A percentile compares a stretch with the other conserved stretches of the same genome.
These are phyloP conservation scores for Boletus subparvulus DNA, from an alignment of 768 basidiomycete genomes.

Conservation along the genomic window DNA sequence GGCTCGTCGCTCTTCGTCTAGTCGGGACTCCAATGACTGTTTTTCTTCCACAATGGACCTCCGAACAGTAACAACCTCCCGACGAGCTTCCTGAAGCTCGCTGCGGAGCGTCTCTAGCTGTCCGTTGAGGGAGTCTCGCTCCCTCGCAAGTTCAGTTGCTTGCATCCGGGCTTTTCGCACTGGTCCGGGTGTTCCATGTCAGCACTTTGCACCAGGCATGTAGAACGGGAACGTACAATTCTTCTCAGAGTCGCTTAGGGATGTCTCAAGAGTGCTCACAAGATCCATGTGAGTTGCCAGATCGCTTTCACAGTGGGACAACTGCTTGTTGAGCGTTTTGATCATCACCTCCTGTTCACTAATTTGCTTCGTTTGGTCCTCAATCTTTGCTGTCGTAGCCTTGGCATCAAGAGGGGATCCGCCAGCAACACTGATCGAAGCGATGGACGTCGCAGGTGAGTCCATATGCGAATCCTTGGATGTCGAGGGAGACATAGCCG, in stretches of 20 bases:
- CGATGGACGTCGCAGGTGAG: constrained; percentile 63
- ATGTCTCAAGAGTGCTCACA: constrained; percentile 79
- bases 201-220: constrained; percentile 1
- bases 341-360: constrained; percentile 90
- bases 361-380: constrained; percentile 71
- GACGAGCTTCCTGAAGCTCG: constrained; percentile 76
- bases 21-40: constrained; percentile 75
- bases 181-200: constrained; percentile 30
- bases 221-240: constrained; percentile 60
- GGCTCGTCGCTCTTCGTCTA: constrained; percentile 85
- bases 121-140: constrained; percentile 70
- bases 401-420: constrained; percentile 53
- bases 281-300: constrained; percentile 90
- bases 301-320: constrained; percentile 91
- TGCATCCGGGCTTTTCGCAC: constrained; percentile 95
- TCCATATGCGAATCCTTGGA: constrained; percentile 73
- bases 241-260: constrained; percentile 89
- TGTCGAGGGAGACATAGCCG: constrained; percentile 53
- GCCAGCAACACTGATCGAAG: constrained; percentile 40
- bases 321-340: constrained; percentile 89
- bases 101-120: constrained; percentile 67
- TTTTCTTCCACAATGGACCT: constrained; percentile 86
- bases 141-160: constrained; percentile 83
- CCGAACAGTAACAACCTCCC: constrained; percentile 75
- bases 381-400: constrained; percentile 49